phyloP scores from a whole-genome alignment of 2,329 filamentous ascomycete genomes.

The Pestalotiopsis sp. region DNA sequence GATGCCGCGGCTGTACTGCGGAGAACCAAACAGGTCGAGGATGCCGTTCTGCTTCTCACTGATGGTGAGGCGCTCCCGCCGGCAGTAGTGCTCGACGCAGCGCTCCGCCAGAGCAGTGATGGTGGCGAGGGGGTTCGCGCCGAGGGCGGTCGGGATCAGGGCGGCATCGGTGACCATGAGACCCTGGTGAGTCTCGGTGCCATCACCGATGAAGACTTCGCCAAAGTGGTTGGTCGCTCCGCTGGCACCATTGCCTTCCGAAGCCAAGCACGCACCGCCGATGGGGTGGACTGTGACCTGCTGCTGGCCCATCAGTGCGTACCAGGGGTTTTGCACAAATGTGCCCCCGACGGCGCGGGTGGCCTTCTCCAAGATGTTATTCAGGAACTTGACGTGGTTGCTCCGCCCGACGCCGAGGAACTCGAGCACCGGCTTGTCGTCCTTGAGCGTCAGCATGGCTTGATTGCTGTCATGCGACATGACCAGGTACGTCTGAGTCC shows the following conservation, averaged over 20 bases:
- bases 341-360: slow-evolving; percentile 62
- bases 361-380: slow-evolving; percentile 53
- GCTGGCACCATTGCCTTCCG: slow-evolving; percentile 55
- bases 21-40: slow-evolving; percentile 58
- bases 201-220: slow-evolving; percentile 58
- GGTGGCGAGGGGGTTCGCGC: slow-evolving; percentile 70
- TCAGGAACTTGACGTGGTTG: slow-evolving; percentile 55
- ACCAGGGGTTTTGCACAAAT: slow-evolving; percentile 61
- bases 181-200: slow-evolving; percentile 54
- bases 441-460: slow-evolving; percentile 58
- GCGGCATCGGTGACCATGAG: slow-evolving; percentile 65
- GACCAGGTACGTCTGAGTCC: slow-evolving; percentile 65
- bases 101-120: slow-evolving; percentile 71
- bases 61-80: slow-evolving; percentile 44
- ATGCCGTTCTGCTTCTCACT: slow-evolving; percentile 47
- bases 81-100: slow-evolving; percentile 54
- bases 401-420: slow-evolving; percentile 62
- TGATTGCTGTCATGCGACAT: slow-evolving; percentile 71
- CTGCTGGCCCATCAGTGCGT: slow-evolving; percentile 56
- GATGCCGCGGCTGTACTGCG: slow-evolving; percentile 37
- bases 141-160: slow-evolving; percentile 62
- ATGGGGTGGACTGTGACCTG: slow-evolving; percentile 69
- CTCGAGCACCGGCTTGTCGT: slow-evolving; percentile 62
- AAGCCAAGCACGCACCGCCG: slow-evolving; percentile 65
- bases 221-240: slow-evolving; percentile 66